Conservation (phyloP, 768 basidiomycete genomes). For the Tricholoma matsutake region DNA sequence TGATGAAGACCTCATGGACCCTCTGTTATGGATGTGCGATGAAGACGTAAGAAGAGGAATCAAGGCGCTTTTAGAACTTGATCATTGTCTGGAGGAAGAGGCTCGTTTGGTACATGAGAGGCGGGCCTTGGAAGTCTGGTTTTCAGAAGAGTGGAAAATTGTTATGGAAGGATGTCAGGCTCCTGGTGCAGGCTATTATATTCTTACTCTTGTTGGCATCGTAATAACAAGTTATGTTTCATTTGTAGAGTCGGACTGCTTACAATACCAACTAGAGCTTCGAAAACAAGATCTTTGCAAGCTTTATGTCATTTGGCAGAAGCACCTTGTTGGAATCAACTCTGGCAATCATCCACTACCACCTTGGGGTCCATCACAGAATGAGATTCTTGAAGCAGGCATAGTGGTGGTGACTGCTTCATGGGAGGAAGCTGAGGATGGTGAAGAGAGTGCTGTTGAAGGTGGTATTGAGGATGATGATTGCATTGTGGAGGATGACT, state of each 20-base stretch:
- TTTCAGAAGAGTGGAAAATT: constrained; percentile 23
- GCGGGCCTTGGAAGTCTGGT: constrained; percentile 1
- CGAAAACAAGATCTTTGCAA: not conserved
- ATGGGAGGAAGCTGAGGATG: not conserved
- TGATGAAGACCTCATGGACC: constrained; percentile 13
- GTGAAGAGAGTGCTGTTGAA: not conserved
- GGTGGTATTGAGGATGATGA: not conserved
- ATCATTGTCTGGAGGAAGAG: constrained; percentile 23
- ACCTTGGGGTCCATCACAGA: not conserved
- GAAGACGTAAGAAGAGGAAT: constrained; percentile 27
- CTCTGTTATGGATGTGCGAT: constrained; percentile 28
- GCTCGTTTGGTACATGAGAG: constrained; percentile 12
- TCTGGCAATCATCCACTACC: not conserved
- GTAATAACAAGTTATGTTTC: not conserved
- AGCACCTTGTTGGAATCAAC: not conserved
- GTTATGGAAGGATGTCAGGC: not conserved
- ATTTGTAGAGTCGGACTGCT: not conserved
- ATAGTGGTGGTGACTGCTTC: not conserved
- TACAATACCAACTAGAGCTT: too few species aligned
- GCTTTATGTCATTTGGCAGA: not conserved
- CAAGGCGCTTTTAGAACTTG: constrained; percentile 20
- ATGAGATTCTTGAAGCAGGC: not conserved
- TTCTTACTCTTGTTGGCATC: not conserved
- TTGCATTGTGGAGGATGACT: not conserved
- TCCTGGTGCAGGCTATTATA: not conserved